Evolutionary conservation across 2,329 filamentous ascomycete genomes (phyloP).

Genomic region (Chaetomiaceae sp.): DNA sequence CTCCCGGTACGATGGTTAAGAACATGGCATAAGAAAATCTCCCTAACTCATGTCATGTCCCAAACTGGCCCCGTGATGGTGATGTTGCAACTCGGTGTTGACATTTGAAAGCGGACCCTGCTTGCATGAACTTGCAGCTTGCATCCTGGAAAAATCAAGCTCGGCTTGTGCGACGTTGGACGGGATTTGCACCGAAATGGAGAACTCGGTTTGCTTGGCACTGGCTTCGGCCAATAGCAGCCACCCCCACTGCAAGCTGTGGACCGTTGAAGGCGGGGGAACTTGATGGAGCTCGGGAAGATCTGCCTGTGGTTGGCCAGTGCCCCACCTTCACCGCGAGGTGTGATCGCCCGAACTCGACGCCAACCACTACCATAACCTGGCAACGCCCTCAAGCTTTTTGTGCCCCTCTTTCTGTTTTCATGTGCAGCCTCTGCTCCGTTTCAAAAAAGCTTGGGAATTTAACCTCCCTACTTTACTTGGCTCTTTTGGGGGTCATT

Average conservation of each 20-base stretch:
- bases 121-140: not conserved
- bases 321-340: conserved; percentile 2
- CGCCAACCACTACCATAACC: not conserved
- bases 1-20: too few relatives aligned
- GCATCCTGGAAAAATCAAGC: not conserved
- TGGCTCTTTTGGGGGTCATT: not conserved
- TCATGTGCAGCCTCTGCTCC: not conserved
- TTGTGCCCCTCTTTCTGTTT: conserved; percentile 1
- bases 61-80: not conserved
- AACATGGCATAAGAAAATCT: too few relatives aligned
- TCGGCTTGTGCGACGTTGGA: not conserved
- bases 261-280: conserved; percentile 7
- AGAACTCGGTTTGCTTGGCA: not conserved
- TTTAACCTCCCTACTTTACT: not conserved
- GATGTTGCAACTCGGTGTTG: not conserved
- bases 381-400: conserved; percentile 3
- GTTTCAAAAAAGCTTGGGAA: not conserved
- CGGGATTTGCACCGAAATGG: not conserved
- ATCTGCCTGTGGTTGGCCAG: conserved; percentile 8
- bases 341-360: not conserved
- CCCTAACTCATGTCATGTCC: too few relatives aligned
- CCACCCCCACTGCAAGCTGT: not conserved
- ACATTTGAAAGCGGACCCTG: not conserved
- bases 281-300: not conserved
- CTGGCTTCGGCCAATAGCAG: not conserved